phyloP scores from a whole-genome alignment of 305 asterid genomes.

The Rubia balearica region DNA sequence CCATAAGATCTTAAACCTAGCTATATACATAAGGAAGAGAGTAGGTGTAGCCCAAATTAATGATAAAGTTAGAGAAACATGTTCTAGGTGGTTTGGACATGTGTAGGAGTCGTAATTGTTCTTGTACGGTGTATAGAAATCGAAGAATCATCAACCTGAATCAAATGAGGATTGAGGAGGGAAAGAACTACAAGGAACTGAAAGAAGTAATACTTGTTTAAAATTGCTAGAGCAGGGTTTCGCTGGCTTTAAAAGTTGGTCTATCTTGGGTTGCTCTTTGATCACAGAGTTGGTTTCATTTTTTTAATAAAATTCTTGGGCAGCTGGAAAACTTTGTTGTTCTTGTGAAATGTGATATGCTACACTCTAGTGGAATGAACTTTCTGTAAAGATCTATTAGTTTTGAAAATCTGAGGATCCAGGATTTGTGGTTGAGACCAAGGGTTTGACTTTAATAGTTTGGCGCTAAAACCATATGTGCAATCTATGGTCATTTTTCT shows the following conservation, averaged over 20 bases:
- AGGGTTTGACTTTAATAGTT: not conserved
- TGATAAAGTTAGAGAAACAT: not conserved
- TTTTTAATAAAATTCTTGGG: not conserved
- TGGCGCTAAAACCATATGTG: not conserved
- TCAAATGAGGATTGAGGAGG: not conserved
- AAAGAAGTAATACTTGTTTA: not conserved
- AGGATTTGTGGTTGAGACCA: not conserved
- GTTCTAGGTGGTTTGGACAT: not conserved
- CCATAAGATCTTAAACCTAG: too few relatives aligned
- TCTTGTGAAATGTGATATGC: not conserved
- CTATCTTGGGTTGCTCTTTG: not conserved
- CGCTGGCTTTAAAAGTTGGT: not conserved
- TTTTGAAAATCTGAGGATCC: not conserved
- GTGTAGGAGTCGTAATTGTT: too few relatives aligned
- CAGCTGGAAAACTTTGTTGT: not conserved
- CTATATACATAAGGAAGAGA: not conserved
- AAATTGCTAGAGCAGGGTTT: not conserved
- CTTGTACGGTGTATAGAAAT: not conserved
- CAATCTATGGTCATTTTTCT: slow-evolving; percentile 11
- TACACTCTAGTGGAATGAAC: too few relatives aligned
- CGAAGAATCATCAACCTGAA: not conserved
- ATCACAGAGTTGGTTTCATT: not conserved
- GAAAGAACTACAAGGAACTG: too few relatives aligned
- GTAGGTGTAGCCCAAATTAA: not conserved
- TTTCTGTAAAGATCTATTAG: not conserved